Percentiles rank a stretch among this genome's conserved stretches.
phyloP scores from a whole-genome alignment of 1,284 basidiomycete species.

The Ustilago esculenta region DNA sequence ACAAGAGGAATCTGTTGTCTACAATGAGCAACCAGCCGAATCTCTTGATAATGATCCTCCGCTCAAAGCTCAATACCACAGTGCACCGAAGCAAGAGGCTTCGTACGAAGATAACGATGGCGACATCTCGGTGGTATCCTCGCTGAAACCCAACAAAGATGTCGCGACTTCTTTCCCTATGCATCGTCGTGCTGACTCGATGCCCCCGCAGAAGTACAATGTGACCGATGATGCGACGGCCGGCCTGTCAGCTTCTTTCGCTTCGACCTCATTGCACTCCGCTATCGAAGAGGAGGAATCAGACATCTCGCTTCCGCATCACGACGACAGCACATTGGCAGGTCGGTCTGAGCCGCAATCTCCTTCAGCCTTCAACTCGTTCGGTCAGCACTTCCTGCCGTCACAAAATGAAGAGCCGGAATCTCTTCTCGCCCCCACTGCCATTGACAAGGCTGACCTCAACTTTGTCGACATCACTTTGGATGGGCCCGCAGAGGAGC shows the following conservation, averaged over 20 bases:
- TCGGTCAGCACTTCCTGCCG: not conserved
- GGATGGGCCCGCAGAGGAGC: slow-evolving; percentile 8
- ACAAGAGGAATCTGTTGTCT: too few relatives aligned
- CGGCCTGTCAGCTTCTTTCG: slow-evolving; percentile 11
- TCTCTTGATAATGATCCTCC: not conserved
- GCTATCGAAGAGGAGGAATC: slow-evolving; percentile 27
- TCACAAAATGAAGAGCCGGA: not conserved
- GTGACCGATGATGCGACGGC: slow-evolving; percentile 4
- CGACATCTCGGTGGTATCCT: slow-evolving; percentile 28
- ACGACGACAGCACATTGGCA: not conserved
- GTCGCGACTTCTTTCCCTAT: not conserved
- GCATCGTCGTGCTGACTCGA: slow-evolving; percentile 40
- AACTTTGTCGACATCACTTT: slow-evolving; percentile 47
- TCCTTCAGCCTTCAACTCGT: not conserved
- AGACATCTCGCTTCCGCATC: slow-evolving; percentile 11
- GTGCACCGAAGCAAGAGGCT: not conserved
- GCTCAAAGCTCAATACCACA: too few relatives aligned
- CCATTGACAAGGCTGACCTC: slow-evolving; percentile 32
- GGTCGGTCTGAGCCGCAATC: not conserved
- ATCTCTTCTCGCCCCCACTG: not conserved
- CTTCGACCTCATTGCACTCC: slow-evolving; percentile 10
- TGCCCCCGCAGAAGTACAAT: slow-evolving; percentile 45
- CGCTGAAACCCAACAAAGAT: not conserved
- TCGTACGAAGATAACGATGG: slow-evolving; percentile 11
- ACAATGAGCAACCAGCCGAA: too few relatives aligned